Base-by-base conservation (phyloP, 179 eudicot species). In the Heliamphora ciliata region DNA sequence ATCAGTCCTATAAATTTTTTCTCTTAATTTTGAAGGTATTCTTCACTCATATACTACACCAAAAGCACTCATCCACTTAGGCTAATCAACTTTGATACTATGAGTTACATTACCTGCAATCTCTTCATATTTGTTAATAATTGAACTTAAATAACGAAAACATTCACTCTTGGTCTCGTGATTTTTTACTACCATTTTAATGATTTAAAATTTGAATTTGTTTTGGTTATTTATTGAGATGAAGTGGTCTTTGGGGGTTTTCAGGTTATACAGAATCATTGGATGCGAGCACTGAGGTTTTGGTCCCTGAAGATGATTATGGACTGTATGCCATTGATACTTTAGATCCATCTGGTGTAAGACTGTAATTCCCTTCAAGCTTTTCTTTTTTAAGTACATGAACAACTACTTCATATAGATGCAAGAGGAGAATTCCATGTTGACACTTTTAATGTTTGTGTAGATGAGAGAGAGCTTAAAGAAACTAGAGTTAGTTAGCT, bases 251-350 rank as follows among this genome's bases (percentile, higher is more conserved):
- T 47, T 69, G 70, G 66, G 46, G 80, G 4, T 76, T 76, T 82
- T 82, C 89, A 95, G 98, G 98, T 80, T 95, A 95, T 84, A 90
- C 98, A 9, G 97, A 92, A 85, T 85, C 87, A 81, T 76, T 92
- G 90, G 98, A 94, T 81, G 87, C 88, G 15, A 84, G 85, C 78
- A 85, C 87, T 50, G 98, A 92, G 84, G 86, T 96, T 47, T 84
- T 89, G 77, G 94, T 96, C 82, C 99, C 99, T 65, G 90, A 92
- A 76, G 98, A 93, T 88, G 99, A 94, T 86, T 86, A 90, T 85
- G 98, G 99, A 68, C 88, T 96, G 79, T 92, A 92, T 89, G 99
- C 99, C 52, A 96, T 96, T 83, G 98, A 96, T 87, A 94, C 94
- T 72, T 86, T 96, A 89, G 99, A 96, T 80, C 99, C 99, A 71